Percentiles rank a stretch among this genome's conserved stretches.
Evolutionary conservation across 2,329 filamentous ascomycete species (phyloP).

Genomic region (Magnaporthiopsis rhizophila): DNA sequence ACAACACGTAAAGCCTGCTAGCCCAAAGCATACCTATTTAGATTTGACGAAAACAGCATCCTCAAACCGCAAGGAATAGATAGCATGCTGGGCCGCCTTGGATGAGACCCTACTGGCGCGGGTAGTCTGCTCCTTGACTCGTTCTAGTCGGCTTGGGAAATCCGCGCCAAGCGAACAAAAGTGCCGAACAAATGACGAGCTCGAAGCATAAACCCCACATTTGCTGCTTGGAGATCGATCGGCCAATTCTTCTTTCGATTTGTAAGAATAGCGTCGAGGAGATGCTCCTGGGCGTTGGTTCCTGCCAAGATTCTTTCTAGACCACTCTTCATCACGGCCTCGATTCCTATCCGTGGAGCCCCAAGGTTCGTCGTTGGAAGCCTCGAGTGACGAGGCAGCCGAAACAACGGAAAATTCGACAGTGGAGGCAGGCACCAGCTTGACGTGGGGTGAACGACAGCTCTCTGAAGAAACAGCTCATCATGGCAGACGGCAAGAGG

Average conservation of each 20-base stretch:
- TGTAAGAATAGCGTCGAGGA: neutral
- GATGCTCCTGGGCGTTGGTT: no score
- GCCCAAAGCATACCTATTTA: neutral
- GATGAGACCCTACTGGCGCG: neutral
- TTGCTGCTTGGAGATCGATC: neutral
- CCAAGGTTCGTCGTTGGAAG: neutral
- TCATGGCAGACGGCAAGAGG: constrained; percentile 24
- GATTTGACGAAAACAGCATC: neutral
- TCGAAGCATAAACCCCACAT: neutral
- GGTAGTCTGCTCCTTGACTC: neutral
- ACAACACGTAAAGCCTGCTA: no score
- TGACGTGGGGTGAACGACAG: neutral
- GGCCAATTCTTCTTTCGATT: neutral
- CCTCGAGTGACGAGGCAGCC: neutral
- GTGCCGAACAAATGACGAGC: neutral
- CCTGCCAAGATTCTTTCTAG: no score
- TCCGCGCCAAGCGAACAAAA: neutral
- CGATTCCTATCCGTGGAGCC: neutral
- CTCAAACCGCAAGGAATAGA: neutral
- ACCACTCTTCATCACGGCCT: neutral
- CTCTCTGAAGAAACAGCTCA: neutral
- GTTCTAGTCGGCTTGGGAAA: neutral
- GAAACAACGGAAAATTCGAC: neutral
- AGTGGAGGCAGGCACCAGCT: neutral
- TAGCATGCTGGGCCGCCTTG: neutral